phyloP scores from a whole-genome alignment of 2,329 filamentous ascomycete species.

The Emergomyces pasteurianus region DNA sequence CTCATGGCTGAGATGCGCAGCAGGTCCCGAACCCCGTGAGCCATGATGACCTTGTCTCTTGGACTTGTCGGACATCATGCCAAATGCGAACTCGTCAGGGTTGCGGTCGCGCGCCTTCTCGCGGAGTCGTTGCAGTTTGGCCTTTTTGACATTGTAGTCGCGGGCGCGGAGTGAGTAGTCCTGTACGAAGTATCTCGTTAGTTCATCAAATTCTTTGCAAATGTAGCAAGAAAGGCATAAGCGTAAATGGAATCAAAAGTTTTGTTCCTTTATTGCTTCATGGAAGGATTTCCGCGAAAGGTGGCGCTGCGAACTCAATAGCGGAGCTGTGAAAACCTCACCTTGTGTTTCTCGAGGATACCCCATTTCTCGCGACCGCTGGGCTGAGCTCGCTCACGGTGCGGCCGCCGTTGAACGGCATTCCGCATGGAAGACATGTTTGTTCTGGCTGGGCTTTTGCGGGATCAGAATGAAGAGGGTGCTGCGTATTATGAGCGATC shows the following conservation, averaged over 20 bases:
- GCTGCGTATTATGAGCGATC: not conserved
- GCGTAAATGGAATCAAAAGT: not conserved
- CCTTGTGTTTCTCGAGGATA: slow-evolving; percentile 91
- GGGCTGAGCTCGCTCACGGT: slow-evolving; percentile 83
- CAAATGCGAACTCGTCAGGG: slow-evolving; percentile 55
- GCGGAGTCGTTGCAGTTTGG: slow-evolving; percentile 46
- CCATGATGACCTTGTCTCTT: slow-evolving; percentile 33
- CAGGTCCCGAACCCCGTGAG: slow-evolving; percentile 37
- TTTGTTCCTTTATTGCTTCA: not conserved
- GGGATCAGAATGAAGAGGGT: not conserved
- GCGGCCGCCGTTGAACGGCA: slow-evolving; percentile 65
- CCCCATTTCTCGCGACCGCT: slow-evolving; percentile 74
- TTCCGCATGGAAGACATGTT: slow-evolving; percentile 48
- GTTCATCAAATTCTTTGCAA: not conserved
- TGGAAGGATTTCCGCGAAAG: not conserved
- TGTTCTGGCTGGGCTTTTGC: not conserved
- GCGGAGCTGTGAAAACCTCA: slow-evolving; percentile 20
- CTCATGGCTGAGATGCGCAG: slow-evolving; percentile 37
- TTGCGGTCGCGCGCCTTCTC: slow-evolving; percentile 50
- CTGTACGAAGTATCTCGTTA: slow-evolving; percentile 16
- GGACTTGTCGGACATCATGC: slow-evolving; percentile 45
- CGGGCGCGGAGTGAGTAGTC: slow-evolving; percentile 55
- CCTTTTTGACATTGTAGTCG: slow-evolving; percentile 52
- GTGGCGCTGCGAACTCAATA: not conserved
- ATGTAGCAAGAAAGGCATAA: not conserved